These are phyloP conservation scores for Dictyostelium intermedium DNA, from an alignment of 78 protist genomes.

Conservation along the genomic window DNA sequence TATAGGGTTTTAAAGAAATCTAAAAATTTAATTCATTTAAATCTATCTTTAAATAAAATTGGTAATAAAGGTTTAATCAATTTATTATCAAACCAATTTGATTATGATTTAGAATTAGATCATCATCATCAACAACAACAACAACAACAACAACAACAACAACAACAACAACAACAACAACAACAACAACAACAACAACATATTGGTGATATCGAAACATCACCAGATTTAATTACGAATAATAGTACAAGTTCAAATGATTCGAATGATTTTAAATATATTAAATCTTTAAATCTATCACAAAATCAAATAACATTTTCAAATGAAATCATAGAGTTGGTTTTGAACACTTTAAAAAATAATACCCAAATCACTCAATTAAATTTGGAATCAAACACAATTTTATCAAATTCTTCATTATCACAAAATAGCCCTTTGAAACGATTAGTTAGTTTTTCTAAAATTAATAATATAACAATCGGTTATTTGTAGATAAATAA, in stretches of 20 bases:
- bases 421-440: background rate
- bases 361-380: background rate
- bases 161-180: background rate
- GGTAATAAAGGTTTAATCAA: slow-evolving; percentile 18
- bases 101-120: background rate
- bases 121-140: background rate
- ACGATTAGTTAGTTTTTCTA: background rate
- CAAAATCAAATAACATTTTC: slow-evolving; percentile 9
- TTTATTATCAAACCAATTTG: slow-evolving; percentile 16
- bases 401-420: background rate
- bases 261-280: background rate
- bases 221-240: background rate
- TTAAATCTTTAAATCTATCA: slow-evolving; percentile 2
- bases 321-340: slow-evolving; percentile 1
- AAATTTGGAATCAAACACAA: slow-evolving; percentile 13
- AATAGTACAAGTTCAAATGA: background rate
- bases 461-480: background rate
- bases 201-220: background rate
- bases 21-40: background rate
- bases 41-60: slow-evolving; percentile 6
- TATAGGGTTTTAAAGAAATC: background rate
- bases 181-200: background rate
- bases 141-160: background rate
- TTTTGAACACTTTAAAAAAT: background rate
- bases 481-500: background rate